Base-by-base conservation (phyloP, 345 rosid genomes). In the Lenwebbia sp. region DNA sequence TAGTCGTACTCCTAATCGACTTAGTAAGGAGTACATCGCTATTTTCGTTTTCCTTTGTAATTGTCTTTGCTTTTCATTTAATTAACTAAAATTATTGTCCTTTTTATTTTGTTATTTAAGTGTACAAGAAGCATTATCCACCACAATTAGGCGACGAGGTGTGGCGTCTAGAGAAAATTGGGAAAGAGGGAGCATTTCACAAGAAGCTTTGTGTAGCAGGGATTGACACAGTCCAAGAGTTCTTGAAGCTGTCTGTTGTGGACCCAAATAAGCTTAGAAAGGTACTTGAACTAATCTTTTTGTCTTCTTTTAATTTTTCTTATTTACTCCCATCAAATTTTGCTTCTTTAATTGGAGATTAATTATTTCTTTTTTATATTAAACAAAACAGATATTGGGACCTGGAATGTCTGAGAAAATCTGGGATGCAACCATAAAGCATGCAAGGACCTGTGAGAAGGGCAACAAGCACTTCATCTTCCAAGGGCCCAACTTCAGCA, bases 41-140 rank as follows among this genome's bases (percentile, higher is more conserved):
- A 62, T 28, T 62, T 62, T 7, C 22, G 7, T 85, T 49, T 37
- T 37, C 30, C 10, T 2, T 23, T 26, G 5, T 57, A 40, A 40
- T 23, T 55, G 15, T 19, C 8, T 41, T 5, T 78, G 25, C 54
- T 14, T 12, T 51, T 25, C 15, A 15, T 56, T 49, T 44, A 28
- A 28, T 78, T 15, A 62, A 4, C 82, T 30, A 51, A 44, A 14
- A 47, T 25, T 26, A 82, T 82, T 51, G 33, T 44, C 37, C 58
- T n/a, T 11, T 55, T 10, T 78, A 5, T 58, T 55, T 47, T 78
- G 83, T 58, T 78, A 17, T 14, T 14, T 49, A 47, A 95, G 99
- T 95, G 91, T 96, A 96, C 94, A 95, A 93, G 96, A 96, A 96
- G 89, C 97, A 96, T 88, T 89, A 94, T 88, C 99, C 99, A 33